phyloP scores from a whole-genome alignment of 257 asterid genomes.

The Phtheirospermum japonicum region DNA sequence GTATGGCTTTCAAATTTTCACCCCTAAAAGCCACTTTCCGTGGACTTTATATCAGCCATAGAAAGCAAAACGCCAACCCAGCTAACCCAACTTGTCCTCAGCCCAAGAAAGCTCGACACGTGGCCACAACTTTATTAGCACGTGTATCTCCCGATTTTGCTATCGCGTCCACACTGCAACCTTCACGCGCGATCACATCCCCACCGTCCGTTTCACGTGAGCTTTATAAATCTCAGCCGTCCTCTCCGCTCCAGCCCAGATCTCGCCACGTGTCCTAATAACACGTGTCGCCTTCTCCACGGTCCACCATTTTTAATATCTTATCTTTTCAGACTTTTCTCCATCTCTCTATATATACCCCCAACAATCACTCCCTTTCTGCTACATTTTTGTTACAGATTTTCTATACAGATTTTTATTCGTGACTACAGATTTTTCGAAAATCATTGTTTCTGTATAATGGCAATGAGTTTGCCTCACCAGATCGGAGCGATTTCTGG shows the following conservation, averaged over 20 bases:
- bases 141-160: constrained; percentile 2
- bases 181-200: constrained; percentile 44
- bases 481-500: constrained; percentile 82
- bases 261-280: constrained; percentile 43
- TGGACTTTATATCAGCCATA: constrained; percentile 28
- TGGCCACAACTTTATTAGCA: constrained; percentile 5
- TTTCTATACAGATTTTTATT: neutral
- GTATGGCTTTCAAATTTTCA: neutral
- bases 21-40: neutral
- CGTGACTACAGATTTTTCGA: constrained; percentile 1
- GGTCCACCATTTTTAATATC: constrained; percentile 28
- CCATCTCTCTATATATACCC: constrained; percentile 25
- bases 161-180: neutral
- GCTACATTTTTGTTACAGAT: neutral
- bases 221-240: constrained; percentile 48
- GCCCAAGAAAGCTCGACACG: neutral
- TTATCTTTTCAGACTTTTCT: constrained; percentile 30
- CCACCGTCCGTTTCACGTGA: constrained; percentile 69
- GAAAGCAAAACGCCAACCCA: constrained; percentile 27
- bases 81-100: neutral
- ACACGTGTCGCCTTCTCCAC: constrained; percentile 42
- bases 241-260: constrained; percentile 23
- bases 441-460: constrained; percentile 13
- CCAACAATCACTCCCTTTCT: constrained; percentile 4
- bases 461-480: constrained; percentile 93